Evolutionary conservation across 176 grass and related monocot species (phyloP), one percentile per base, ranked within the genome.

Genomic region (Puya raimondii): DNA sequence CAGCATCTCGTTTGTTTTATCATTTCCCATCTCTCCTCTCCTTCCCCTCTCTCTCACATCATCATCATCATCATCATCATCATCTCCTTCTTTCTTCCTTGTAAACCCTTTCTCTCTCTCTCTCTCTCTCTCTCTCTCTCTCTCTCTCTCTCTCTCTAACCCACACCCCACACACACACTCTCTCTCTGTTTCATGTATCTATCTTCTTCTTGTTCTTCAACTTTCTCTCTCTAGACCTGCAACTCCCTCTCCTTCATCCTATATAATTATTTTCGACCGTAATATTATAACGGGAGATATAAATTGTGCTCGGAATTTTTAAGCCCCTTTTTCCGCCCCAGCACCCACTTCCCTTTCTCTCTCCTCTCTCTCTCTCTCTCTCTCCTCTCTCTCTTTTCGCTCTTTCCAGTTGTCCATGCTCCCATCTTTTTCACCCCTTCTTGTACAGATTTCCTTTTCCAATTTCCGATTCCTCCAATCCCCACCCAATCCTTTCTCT

Each of bases 361-460:
- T 29, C 50, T n/a, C 70, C 25, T 68, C 49, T 78, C 71, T 92
- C 64, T 71, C 70, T 79, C 47, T 11, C 69, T 63, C 27, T 72
- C 29, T 29, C 50, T n/a, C 70, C 25, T 68, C 49, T 78, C 71
- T 92, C 64, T 71, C 70, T 79, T 74, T 76, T 70, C 56, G 63
- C 77, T 71, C 88, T 81, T 83, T 91, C 88, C 80, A 91, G 83
- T 91, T 86, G 88, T 86, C 78, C 42, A 81, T 64, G 84, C 80
- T 87, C 71, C 84, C 85, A 80, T 76, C 81, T 79, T 20, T 91
- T 80, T 91, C 89, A 79, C 86, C 76, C 72, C 80, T 82, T 63
- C 80, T 76, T 79, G 76, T 75, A 81, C 73, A 88, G 52, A 77
- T 81, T 86, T 81, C 70, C 85, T 67, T 73, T 88, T 76, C 66